Percentiles rank a stretch among this genome's conserved stretches.
Conservation (phyloP, 306 rosid species). For the Prunus dulcis region DNA sequence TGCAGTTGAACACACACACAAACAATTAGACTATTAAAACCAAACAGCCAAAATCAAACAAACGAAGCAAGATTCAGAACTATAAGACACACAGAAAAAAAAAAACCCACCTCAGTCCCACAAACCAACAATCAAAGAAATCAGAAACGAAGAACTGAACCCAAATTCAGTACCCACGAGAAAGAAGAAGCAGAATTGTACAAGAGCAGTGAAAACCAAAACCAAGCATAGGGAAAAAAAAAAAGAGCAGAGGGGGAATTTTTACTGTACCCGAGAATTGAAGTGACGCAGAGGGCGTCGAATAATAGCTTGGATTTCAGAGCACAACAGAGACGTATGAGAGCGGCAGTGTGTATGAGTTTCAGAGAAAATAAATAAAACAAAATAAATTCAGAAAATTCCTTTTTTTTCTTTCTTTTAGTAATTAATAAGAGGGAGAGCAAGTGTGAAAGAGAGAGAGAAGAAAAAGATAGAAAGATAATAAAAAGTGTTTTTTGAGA, state of each 20-base stretch:
- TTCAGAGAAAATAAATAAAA: conserved; percentile 1
- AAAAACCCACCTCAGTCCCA: not conserved
- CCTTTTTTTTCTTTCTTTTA: no score
- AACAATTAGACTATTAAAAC: not conserved
- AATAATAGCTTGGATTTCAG: conserved; percentile 26
- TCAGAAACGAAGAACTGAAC: not conserved
- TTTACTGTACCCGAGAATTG: not conserved
- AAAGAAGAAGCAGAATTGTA: not conserved
- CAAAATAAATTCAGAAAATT: not conserved
- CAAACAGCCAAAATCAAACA: not conserved
- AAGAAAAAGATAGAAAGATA: not conserved
- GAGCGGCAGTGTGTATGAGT: conserved; percentile 15
- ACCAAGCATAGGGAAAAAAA: not conserved
- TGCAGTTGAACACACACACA: conserved; percentile 5
- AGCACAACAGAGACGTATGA: conserved; percentile 30
- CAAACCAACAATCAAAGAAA: not conserved
- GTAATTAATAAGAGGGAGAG: no score
- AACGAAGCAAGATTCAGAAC: not conserved
- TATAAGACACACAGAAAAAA: not conserved
- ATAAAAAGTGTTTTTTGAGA: not conserved
- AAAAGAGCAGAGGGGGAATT: not conserved
- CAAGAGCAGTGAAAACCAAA: not conserved
- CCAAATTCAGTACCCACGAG: not conserved
- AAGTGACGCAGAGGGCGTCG: not conserved
- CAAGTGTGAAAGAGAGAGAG: no score